Conservation (phyloP, 306 rosid genomes). For the Prunus kanzakura region DNA sequence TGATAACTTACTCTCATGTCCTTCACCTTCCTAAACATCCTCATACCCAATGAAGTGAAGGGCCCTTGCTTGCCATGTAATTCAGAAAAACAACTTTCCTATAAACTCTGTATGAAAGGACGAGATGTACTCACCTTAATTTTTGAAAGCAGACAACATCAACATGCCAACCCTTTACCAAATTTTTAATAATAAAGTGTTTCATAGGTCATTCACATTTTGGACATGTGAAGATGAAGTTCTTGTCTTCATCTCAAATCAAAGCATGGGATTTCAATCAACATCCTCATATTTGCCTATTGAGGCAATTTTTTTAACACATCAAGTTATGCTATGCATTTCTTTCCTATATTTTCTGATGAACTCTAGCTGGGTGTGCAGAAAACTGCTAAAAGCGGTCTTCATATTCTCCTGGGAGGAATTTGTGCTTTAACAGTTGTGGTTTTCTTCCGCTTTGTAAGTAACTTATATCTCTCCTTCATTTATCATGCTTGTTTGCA, state of each 20-base stretch:
- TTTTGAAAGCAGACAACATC: too few relatives aligned
- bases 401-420: slow-evolving; percentile 93
- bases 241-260: neutral
- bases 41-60: too few relatives aligned
- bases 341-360: neutral
- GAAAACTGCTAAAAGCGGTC: slow-evolving; percentile 94
- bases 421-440: slow-evolving; percentile 93
- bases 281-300: neutral
- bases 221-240: too few relatives aligned
- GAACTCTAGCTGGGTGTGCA: slow-evolving; percentile 37
- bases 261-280: neutral
- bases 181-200: neutral
- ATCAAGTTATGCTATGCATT: neutral
- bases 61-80: too few relatives aligned
- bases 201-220: neutral
- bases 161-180: too few relatives aligned
- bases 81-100: too few relatives aligned
- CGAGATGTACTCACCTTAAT: too few relatives aligned
- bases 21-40: too few relatives aligned
- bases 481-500: slow-evolving; percentile 9
- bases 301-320: neutral
- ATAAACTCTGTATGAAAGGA: too few relatives aligned
- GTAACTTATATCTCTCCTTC: slow-evolving; percentile 30
- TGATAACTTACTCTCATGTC: too few relatives aligned
- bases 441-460: slow-evolving; percentile 94